Evolutionary conservation across 2,329 filamentous ascomycete species (phyloP).

Genomic region (Verticillium alfalfae): DNA sequence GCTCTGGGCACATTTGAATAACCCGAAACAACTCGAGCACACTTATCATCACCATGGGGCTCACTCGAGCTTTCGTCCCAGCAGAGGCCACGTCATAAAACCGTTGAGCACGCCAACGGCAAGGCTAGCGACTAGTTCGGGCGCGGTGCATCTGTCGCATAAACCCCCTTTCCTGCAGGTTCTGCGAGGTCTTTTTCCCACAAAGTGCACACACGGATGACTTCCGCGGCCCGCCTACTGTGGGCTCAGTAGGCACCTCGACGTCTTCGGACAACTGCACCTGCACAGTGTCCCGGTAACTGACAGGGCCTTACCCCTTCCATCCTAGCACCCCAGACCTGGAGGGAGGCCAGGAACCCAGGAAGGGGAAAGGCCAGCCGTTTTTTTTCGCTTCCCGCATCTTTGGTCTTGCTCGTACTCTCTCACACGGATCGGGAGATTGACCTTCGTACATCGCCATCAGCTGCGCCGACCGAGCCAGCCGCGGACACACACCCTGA

Average conservation of each 20-base stretch:
- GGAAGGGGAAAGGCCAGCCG: not conserved
- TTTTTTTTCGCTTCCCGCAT: not conserved
- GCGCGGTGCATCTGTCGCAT: not conserved
- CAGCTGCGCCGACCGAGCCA: not conserved
- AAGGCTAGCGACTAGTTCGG: not conserved
- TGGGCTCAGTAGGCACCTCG: not conserved
- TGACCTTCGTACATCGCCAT: not conserved
- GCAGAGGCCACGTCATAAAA: not conserved
- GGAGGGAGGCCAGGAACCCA: too few species aligned
- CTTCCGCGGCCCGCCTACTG: slow-evolving; percentile 1
- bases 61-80: too few species aligned
- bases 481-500: not conserved
- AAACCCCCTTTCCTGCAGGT: not conserved
- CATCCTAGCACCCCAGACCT: too few species aligned
- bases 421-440: not conserved
- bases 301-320: not conserved
- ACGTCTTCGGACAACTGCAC: not conserved
- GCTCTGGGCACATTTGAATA: too few species aligned
- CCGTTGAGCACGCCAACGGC: not conserved
- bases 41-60: not conserved
- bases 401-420: not conserved
- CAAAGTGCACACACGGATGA: not conserved
- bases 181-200: not conserved
- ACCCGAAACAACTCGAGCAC: not conserved
- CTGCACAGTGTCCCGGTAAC: not conserved